phyloP scores from a whole-genome alignment of 2,329 filamentous ascomycete species.

The Corynespora cassiicola region DNA sequence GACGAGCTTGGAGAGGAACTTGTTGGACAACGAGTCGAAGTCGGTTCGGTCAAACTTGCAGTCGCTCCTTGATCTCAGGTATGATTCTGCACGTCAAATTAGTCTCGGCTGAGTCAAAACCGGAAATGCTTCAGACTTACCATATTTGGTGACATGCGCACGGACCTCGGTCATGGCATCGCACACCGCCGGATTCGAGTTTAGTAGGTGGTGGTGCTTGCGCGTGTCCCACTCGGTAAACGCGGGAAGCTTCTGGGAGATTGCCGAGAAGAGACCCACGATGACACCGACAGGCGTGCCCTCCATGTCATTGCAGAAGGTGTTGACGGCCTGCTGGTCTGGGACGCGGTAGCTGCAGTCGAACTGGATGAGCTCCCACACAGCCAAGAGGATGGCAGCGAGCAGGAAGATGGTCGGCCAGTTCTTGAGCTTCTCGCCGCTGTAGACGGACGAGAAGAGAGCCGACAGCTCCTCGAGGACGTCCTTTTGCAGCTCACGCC shows the following conservation, averaged over 20 bases:
- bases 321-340: constrained; percentile 82
- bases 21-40: constrained; percentile 95
- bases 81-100: constrained; percentile 71
- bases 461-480: constrained; percentile 91
- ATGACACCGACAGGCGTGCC: constrained; percentile 94
- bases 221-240: constrained; percentile 94
- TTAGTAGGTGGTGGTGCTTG: constrained; percentile 88
- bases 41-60: constrained; percentile 88
- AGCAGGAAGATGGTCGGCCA: constrained; percentile 99
- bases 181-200: constrained; percentile 90
- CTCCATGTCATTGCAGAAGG: constrained; percentile 98
- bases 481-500: constrained; percentile 96
- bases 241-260: constrained; percentile 92
- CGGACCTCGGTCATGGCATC: constrained; percentile 96
- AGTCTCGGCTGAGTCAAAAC: constrained; percentile 39
- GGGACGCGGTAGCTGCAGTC: constrained; percentile 95
- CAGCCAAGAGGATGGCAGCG: constrained; percentile 87
- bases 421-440: constrained; percentile 95
- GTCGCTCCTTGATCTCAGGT: constrained; percentile 79
- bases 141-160: constrained; percentile 90
- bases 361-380: constrained; percentile 99
- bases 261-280: constrained; percentile 95
- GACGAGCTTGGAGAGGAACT: constrained; percentile 94
- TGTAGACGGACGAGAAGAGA: constrained; percentile 97
- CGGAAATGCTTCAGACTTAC: constrained; percentile 61